Evolutionary conservation across 192 early-diverging fungal genomes (phyloP).

Genomic region (Backusella psychrophila): DNA sequence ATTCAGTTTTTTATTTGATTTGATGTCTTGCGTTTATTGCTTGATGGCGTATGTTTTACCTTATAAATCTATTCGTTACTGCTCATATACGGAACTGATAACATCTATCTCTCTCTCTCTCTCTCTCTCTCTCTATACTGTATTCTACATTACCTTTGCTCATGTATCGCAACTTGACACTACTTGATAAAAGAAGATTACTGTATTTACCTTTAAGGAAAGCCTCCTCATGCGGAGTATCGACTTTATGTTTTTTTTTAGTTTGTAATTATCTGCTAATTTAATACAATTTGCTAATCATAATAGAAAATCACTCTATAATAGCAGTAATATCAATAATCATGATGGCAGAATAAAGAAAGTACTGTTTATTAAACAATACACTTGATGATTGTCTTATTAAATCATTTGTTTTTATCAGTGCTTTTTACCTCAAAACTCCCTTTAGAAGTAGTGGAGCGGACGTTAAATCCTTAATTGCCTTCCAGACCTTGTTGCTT

Average conservation of each 20-base stretch:
- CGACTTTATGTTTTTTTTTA: background rate
- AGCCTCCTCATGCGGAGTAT: background rate
- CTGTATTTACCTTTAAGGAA: background rate
- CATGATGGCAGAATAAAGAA: no score
- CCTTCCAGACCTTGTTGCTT: background rate
- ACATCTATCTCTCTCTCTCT: no score
- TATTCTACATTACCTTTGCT: background rate
- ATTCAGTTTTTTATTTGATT: background rate
- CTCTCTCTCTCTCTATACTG: no score
- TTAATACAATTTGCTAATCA: background rate
- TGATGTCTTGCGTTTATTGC: background rate
- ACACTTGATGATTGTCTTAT: no score
- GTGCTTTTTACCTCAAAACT: no score
- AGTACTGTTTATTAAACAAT: no score
- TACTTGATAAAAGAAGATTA: background rate
- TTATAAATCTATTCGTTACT: no score
- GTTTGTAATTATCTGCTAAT: background rate
- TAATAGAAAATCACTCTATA: background rate
- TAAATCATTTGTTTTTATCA: background rate
- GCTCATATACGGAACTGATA: no score
- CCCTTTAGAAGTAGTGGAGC: background rate
- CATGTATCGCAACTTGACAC: background rate
- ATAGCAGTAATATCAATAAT: no score
- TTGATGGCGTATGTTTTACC: no score
- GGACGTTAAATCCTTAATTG: background rate